A percentile compares a stretch with the other conserved stretches of the same genome.
Evolutionary conservation across 2,329 filamentous ascomycete genomes (phyloP).

Genomic region (Aspergillus pseudoterreus): DNA sequence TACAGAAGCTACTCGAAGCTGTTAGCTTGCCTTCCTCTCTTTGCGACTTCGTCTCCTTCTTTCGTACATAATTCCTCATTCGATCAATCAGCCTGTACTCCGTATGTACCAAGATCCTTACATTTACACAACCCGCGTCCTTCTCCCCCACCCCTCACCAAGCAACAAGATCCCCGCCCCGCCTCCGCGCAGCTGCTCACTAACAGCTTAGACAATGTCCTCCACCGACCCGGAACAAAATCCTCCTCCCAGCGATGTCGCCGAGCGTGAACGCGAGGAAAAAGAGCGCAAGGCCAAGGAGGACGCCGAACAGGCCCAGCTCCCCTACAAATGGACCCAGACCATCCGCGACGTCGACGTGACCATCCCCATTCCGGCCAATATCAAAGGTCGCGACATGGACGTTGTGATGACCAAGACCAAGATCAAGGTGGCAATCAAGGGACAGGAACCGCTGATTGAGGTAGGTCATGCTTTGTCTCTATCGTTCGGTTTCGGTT

Average conservation of each 20-base stretch:
- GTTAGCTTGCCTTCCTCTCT: too few relatives aligned
- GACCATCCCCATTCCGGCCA: conserved; percentile 71
- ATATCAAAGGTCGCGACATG: conserved; percentile 79
- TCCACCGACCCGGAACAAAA: conserved; percentile 27
- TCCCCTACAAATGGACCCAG: conserved; percentile 98
- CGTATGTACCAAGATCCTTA: too few relatives aligned
- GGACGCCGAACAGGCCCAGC: conserved; percentile 77
- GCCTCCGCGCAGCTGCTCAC: conserved; percentile 1
- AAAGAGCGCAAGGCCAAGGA: conserved; percentile 66
- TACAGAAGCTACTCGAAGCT: neutral
- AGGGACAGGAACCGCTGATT: conserved; percentile 82
- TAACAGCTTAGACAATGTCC: conserved; percentile 21
- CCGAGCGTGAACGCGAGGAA: conserved; percentile 54
- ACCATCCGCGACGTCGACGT: conserved; percentile 86
- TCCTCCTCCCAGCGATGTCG: conserved; percentile 26
- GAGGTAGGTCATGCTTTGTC: conserved; percentile 50
- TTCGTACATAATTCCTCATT: too few relatives aligned
- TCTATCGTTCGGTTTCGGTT: neutral
- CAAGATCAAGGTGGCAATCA: conserved; percentile 74
- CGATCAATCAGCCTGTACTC: too few relatives aligned
- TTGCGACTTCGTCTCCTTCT: too few relatives aligned
- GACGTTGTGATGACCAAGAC: conserved; percentile 78
- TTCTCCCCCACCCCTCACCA: neutral
- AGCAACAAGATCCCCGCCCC: neutral
- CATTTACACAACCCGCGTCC: neutral